Conservation (phyloP, 2,329 filamentous ascomycete genomes). For the Fusarium proliferatum region DNA sequence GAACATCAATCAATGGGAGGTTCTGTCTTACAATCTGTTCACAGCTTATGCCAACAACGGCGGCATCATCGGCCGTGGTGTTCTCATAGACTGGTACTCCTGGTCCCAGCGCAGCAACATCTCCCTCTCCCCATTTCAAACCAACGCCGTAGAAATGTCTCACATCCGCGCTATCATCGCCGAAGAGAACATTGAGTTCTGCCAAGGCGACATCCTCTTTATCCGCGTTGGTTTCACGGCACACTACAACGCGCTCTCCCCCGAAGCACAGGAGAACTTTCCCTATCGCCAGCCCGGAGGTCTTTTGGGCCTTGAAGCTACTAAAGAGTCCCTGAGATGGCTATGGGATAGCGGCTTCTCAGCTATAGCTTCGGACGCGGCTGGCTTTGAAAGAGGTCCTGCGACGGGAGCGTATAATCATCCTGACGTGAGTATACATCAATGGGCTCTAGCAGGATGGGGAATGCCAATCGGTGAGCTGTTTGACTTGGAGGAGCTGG, state of each 20-base stretch:
- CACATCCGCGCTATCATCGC: not conserved
- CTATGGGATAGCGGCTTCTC: not conserved
- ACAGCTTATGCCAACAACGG: not conserved
- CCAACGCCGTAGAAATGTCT: not conserved
- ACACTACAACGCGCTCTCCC: not conserved
- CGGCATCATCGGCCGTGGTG: not conserved
- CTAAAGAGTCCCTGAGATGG: not conserved
- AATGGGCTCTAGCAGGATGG: not conserved
- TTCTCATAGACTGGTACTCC: not conserved
- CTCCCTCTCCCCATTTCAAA: not conserved
- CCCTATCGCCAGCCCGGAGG: not conserved
- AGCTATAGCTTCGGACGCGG: not conserved
- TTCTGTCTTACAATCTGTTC: not conserved
- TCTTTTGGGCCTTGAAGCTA: not conserved
- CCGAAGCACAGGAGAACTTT: not conserved
- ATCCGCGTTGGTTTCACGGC: not conserved
- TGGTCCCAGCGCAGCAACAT: not conserved
- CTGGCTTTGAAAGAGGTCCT: not conserved
- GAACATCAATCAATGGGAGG: rapidly evolving
- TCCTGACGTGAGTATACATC: not conserved
- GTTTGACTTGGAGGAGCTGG: not conserved
- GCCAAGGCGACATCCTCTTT: not conserved
- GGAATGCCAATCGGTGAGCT: not conserved
- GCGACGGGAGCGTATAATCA: not conserved
- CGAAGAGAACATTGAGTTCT: not conserved